Conservation (phyloP, 2,329 filamentous ascomycete species). For the Volutella citrinella region DNA sequence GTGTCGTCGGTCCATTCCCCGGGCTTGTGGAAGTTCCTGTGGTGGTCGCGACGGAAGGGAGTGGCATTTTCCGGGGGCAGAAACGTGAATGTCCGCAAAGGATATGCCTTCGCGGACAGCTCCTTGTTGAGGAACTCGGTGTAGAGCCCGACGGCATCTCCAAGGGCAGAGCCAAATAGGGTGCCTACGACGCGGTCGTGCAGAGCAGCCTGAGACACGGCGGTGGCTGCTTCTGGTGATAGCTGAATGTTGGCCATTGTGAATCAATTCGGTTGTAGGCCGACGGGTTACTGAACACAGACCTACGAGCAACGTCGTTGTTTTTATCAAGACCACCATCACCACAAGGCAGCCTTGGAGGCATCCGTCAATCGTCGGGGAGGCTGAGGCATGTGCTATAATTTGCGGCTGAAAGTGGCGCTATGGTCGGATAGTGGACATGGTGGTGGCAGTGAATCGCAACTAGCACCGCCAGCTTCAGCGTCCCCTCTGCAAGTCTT, state of each 20-base stretch:
- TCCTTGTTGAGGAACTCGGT: conserved; percentile 47
- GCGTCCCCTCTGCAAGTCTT: neutral
- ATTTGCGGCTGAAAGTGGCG: conserved; percentile 13
- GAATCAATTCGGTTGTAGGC: neutral
- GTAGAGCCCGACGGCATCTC: conserved; percentile 53
- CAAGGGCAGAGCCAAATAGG: conserved; percentile 49
- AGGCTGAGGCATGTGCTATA: no score
- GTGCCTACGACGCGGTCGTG: conserved; percentile 41
- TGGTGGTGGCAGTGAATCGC: conserved; percentile 18
- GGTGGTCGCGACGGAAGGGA: conserved; percentile 40
- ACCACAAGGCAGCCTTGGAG: neutral
- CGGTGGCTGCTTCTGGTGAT: conserved; percentile 12
- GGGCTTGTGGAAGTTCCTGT: conserved; percentile 39
- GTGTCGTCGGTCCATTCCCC: conserved; percentile 55
- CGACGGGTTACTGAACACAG: no score
- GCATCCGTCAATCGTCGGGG: conserved; percentile 13
- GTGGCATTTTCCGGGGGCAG: conserved; percentile 33
- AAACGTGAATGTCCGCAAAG: conserved; percentile 37
- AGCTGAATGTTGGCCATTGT: conserved; percentile 14
- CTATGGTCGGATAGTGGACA: conserved; percentile 6
- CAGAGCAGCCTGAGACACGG: conserved; percentile 18
- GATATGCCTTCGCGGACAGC: conserved; percentile 34
- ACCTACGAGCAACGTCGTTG: no score
- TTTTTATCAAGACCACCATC: no score
- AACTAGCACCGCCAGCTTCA: neutral